Base-by-base conservation (phyloP, 257 asterid genomes). In the Thymus mandschuricus region DNA sequence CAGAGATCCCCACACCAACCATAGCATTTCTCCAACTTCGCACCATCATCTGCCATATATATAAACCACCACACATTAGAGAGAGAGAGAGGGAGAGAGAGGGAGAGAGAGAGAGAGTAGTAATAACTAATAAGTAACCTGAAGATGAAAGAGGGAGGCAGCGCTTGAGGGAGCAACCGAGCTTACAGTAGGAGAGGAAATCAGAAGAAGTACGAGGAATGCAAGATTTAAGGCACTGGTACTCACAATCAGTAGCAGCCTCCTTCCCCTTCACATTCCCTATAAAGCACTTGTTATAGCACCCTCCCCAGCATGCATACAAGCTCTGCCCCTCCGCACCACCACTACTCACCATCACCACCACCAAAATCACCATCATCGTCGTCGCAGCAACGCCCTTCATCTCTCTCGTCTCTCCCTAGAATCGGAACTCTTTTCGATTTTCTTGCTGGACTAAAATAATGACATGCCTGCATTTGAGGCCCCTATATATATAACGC, bases 11-110 rank as follows among this genome's bases (percentile, higher is more conserved):
- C 51, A 50, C 81, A 76, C 59, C 60, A 13, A 28, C 74, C 76
- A 21, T 65, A 71, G 69, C 77, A 76, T 5, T 56, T 31, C 49
- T 77, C 78, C 80, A 65, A 6, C 64, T 38, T 68, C 69, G 77
- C 85, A 43, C 75, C 77, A 78, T 35, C 41, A 38, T 38, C 41
- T 4, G 40, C 5, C 5, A 35, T 35, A 35, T 35, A 35, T 35
- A 35, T 12, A 4, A 21, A 21, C 21, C 21, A 21, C 21, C 21
- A 21, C 21, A 21, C 21, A 21, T 21, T 21, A 21, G 21, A 21
- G 21, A 21, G 21, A 21, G 21, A 21, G 21, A 21, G 48, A 10
- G 51, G n/a, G 29, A 66, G 72, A 43, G 57, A 57, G 34, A 58
- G 51, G 11, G 62, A 40, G 64, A 52, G 33, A 54, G 49, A 10